These are phyloP conservation scores for Plantago coronopus DNA, from an alignment of 305 asterid genomes.

Conservation along the genomic window DNA sequence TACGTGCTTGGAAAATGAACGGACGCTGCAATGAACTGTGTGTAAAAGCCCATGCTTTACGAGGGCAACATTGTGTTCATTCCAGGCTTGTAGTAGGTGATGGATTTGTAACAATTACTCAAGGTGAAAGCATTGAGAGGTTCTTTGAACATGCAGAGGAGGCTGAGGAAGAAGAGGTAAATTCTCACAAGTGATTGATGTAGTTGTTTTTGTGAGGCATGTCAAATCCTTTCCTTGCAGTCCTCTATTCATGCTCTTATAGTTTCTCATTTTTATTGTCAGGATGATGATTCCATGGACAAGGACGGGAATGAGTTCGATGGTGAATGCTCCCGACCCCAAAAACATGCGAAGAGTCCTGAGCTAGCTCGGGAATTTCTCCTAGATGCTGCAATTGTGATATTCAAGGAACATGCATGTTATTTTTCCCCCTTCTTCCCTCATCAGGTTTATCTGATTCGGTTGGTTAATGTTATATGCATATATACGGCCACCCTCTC, in stretches of 20 bases:
- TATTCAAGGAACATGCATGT: conserved; percentile 97
- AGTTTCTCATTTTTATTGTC: conserved; percentile 19
- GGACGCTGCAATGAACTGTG: conserved; percentile 83
- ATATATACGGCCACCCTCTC: too few relatives aligned
- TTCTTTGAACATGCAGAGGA: conserved; percentile 99
- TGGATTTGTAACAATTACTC: conserved; percentile 71
- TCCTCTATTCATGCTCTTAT: conserved; percentile 15
- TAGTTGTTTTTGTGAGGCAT: conserved; percentile 3
- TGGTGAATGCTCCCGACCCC: conserved; percentile 96
- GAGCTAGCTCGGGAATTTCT: conserved; percentile 99
- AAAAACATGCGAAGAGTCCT: conserved; percentile 99
- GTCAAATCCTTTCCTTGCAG: conserved; percentile 18
- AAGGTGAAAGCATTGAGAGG: conserved; percentile 74
- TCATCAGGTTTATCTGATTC: too few relatives aligned
- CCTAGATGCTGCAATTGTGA: conserved; percentile 96
- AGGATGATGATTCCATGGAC: conserved; percentile 99
- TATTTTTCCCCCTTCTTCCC: conserved; percentile 1
- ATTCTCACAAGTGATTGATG: conserved; percentile 13
- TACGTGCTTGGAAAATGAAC: conserved; percentile 86
- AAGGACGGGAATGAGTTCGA: conserved; percentile 95
- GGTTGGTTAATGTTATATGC: too few relatives aligned
- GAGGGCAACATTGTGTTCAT: conserved; percentile 89
- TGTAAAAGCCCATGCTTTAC: conserved; percentile 95
- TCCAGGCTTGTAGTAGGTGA: conserved; percentile 94
- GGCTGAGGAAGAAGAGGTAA: conserved; percentile 99